Percentiles rank a stretch among this genome's conserved stretches.
phyloP scores from a whole-genome alignment of 2,329 filamentous ascomycete species.

The Escovopsis weberi region DNA sequence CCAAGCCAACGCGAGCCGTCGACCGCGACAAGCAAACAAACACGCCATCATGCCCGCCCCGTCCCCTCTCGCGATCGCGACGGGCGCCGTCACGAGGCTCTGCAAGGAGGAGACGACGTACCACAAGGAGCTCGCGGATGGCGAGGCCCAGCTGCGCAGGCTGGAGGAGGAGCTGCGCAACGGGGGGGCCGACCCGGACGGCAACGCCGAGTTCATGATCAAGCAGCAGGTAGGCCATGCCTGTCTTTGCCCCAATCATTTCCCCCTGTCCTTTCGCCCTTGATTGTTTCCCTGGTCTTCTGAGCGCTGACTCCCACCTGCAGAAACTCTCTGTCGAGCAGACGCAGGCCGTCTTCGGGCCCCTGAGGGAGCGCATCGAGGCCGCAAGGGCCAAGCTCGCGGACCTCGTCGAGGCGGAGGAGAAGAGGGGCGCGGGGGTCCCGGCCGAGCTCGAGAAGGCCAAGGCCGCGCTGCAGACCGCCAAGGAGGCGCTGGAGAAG shows the following conservation, averaged over 20 bases:
- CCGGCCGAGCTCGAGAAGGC: constrained; percentile 40
- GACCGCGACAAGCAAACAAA: too few relatives aligned
- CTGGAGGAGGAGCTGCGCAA: constrained; percentile 45
- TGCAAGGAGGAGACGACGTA: constrained; percentile 88
- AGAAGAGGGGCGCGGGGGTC: constrained; percentile 23
- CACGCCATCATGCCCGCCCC: constrained; percentile 56
- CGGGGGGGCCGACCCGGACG: constrained; percentile 41
- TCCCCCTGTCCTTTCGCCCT: too few relatives aligned
- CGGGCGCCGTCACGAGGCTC: constrained; percentile 64
- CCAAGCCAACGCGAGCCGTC: background rate
- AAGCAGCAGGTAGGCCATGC: constrained; percentile 65
- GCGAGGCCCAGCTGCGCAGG: constrained; percentile 56
- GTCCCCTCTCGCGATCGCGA: constrained; percentile 63
- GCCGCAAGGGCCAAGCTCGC: constrained; percentile 61
- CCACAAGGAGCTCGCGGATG: constrained; percentile 66
- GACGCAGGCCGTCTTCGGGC: constrained; percentile 69
- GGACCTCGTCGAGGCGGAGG: constrained; percentile 55
- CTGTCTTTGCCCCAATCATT: too few relatives aligned
- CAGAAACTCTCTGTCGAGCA: constrained; percentile 74
- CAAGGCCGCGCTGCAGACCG: constrained; percentile 36
- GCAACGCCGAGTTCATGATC: constrained; percentile 64
- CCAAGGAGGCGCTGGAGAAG: constrained; percentile 20
- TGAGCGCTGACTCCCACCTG: background rate
- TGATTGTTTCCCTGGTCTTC: too few relatives aligned
- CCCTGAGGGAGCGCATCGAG: constrained; percentile 54